Base-by-base conservation (phyloP, 768 basidiomycete species). In the Lentinula detonsa region DNA sequence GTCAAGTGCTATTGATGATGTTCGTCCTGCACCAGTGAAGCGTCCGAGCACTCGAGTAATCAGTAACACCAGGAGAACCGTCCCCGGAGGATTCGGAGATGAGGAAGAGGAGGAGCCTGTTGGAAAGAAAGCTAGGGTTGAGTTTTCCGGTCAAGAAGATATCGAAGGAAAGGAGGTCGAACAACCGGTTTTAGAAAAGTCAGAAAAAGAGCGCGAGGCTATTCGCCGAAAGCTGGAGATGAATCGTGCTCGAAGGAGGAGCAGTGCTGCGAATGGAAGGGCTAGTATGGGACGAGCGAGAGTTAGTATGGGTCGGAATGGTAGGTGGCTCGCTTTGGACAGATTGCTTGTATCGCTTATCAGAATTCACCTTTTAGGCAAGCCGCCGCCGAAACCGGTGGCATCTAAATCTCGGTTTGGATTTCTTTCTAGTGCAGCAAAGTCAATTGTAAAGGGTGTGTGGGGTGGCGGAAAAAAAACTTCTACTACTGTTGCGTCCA, bases 401-500 rank as follows among this genome's bases (percentile, higher is more conserved):
- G 73, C 72, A 61, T 66, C 63, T 31, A 83, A 83, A 64, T 76
- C 84, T 4, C 81, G 84, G 40, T 85, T 90, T 61, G 90, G 88
- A 1, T 90, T 92, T 75, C 71, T 92, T 5, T 79, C 85, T 7
- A 75, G 78, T 21, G 85, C 80, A 16, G 85, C 90, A 7, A 91
- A 90, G 69, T 81, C 83, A 0, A 74, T 91, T 3, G 89, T 91
- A 4, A 77, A 80, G 65, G 88, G 81, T 64, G 88, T 92, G 1
- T 91, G 88, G 88, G 85, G 84, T 65, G 77, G 87, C 64, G 83
- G 76, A 7, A 80, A 78, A 65, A 60, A 69, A n/a, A 46, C 70
- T 8, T 43, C 71, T 15, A 55, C 70, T 8, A 63, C 67, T 21
- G 61, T 72, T 33, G 67, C 63, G 40, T 70, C 69, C 60, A 42